A percentile compares a stretch with the other conserved stretches of the same genome.
phyloP scores from a whole-genome alignment of 2,329 filamentous ascomycete genomes.

The Nothophaeocryptopus gaeumannii region DNA sequence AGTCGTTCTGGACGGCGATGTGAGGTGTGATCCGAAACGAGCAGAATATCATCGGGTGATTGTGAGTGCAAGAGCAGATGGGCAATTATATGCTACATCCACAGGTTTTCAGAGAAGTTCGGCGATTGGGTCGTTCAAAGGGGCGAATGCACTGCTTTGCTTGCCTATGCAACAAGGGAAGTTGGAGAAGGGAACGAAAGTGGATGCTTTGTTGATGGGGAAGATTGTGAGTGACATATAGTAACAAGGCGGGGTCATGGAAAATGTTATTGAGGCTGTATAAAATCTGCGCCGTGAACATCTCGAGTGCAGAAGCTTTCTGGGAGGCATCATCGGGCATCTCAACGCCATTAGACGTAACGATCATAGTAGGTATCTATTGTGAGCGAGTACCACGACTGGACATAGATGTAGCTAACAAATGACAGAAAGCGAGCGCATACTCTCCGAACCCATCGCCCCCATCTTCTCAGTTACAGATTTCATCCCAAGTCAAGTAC shows the following conservation, averaged over 20 bases:
- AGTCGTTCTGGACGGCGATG: constrained; percentile 69
- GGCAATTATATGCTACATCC: constrained; percentile 68
- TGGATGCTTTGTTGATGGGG: constrained; percentile 79
- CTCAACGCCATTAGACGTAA: no score
- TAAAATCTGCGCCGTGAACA: no score
- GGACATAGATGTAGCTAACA: no score
- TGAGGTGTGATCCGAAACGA: constrained; percentile 69
- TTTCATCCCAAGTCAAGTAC: no score
- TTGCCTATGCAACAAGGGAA: constrained; percentile 64
- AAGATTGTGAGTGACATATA: constrained; percentile 38
- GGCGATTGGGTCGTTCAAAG: constrained; percentile 79
- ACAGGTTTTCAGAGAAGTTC: constrained; percentile 91
- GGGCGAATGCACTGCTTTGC: constrained; percentile 82
- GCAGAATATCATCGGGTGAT: constrained; percentile 89
- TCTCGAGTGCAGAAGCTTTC: no score
- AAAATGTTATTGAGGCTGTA: not conserved
- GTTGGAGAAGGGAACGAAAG: constrained; percentile 65
- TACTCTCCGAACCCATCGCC: no score
- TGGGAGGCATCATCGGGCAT: no score
- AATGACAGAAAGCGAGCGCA: no score
- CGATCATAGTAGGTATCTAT: no score
- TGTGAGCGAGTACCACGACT: no score
- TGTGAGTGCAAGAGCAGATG: constrained; percentile 62
- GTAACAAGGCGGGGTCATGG: not conserved
- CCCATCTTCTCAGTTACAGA: no score